phyloP scores from a whole-genome alignment of 768 basidiomycete genomes.

The Pulveroboletus sp. region DNA sequence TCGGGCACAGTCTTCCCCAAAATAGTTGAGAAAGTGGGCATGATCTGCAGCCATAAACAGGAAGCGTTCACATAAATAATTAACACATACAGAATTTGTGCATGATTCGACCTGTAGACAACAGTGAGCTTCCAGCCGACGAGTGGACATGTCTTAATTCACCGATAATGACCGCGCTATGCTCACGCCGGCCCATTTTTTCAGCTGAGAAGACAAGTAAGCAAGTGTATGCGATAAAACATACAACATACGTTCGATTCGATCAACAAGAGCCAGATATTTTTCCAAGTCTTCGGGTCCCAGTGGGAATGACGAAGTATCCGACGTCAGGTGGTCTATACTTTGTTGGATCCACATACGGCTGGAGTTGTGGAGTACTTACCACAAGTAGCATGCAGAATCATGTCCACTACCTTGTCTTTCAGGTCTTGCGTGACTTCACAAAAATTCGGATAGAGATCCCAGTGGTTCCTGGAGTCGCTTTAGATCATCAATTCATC shows the following conservation, averaged over 20 bases:
- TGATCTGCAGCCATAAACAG: constrained; percentile 23
- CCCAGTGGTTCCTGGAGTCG: constrained; percentile 34
- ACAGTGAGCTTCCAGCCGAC: constrained; percentile 7
- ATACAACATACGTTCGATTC: constrained; percentile 19
- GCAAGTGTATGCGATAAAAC: not conserved
- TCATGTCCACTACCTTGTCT: constrained; percentile 23
- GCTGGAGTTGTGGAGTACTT: not conserved
- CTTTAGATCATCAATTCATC: not conserved
- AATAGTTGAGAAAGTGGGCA: constrained; percentile 39
- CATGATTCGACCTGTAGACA: constrained; percentile 31
- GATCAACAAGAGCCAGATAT: constrained; percentile 24
- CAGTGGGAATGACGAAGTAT: constrained; percentile 23
- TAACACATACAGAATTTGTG: constrained; percentile 23
- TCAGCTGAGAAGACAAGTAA: constrained; percentile 11
- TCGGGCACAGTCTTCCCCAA: constrained; percentile 45
- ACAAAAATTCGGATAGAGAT: constrained; percentile 28
- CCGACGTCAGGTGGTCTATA: constrained; percentile 28
- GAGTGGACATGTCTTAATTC: not conserved
- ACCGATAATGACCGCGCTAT: constrained; percentile 25
- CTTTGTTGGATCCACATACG: not conserved
- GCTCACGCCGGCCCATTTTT: constrained; percentile 5
- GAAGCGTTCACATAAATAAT: not conserved
- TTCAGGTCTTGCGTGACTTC: constrained; percentile 23
- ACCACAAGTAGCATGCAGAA: constrained; percentile 29
- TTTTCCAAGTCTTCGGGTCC: constrained; percentile 18